Evolutionary conservation across 2,329 filamentous ascomycete genomes (phyloP), one percentile per base, ranked within the genome.

Genomic region (Fusarium chaquense): DNA sequence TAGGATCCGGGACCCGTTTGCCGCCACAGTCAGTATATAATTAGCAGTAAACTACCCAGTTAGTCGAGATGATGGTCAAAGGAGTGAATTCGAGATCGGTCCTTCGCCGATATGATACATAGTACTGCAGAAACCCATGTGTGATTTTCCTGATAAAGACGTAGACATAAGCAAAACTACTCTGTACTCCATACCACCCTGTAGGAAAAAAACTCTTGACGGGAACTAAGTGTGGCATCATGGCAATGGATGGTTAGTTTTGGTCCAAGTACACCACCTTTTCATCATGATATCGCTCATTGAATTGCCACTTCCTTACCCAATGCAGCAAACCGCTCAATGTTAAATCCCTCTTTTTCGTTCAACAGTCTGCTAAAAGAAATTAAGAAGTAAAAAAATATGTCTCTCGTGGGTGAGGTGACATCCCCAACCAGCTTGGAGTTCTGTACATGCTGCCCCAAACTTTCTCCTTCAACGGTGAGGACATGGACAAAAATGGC

Each of bases 201-300:
- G n/a, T 26, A 26, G 26, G 9, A 26, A 43, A 26, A 40, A 54
- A 10, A 12, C 22, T 51, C 9, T 51, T 15, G 13, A 51, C 33
- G 36, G 45, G 43, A 49, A 10, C 38, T 36, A 28, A 50, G 26
- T 22, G 54, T 65, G 53, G 62, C 45, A 66, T 65, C 61, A 65
- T 65, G 62, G 33, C 49, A 18, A 51, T 51, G 49, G 49, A 40
- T 51, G 49, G 43, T 40, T 41, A 44, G 35, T 32, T 46, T 58
- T 58, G 46, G 60, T 60, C 46, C 52, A 52, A 28, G 30, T 55
- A 28, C 52, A 55, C 52, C 52, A 55, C 40, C 52, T 49, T 52
- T 28, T 41, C 30, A 67, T 70, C 62, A 64, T 70, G 57, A 64
- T 70, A 70, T 64, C 58, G 53, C 62, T 62, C 67, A 54, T 49